Evolutionary conservation across 1,284 basidiomycete species (phyloP).

Genomic region (Cutaneotrichosporon cyanovorans): DNA sequence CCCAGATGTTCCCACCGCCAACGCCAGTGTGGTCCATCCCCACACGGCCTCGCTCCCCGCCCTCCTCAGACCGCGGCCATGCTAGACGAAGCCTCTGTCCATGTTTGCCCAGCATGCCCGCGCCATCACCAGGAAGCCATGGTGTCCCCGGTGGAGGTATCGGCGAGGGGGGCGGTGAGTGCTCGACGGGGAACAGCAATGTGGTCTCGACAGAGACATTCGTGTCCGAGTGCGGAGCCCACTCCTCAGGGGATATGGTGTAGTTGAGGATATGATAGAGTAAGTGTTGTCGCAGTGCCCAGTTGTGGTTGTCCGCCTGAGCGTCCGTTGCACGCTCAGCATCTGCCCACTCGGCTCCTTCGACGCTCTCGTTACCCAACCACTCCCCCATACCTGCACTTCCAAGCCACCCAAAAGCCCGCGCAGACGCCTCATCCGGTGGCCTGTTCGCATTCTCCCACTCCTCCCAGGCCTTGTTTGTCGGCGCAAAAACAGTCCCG

Average conservation of each 20-base stretch:
- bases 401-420: slow-evolving; percentile 28
- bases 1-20: slow-evolving; percentile 51
- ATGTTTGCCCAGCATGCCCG: slow-evolving; percentile 68
- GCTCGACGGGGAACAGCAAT: slow-evolving; percentile 59
- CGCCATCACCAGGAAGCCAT: slow-evolving; percentile 67
- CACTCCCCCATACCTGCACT: slow-evolving; percentile 29
- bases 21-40: slow-evolving; percentile 66
- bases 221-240: slow-evolving; percentile 13
- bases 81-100: slow-evolving; percentile 70
- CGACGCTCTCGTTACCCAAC: slow-evolving; percentile 7
- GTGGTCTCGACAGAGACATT: slow-evolving; percentile 50
- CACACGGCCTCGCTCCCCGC: slow-evolving; percentile 51
- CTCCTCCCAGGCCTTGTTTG: slow-evolving; percentile 70
- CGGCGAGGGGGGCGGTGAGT: slow-evolving; percentile 59
- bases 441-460: slow-evolving; percentile 34
- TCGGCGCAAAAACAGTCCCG: slow-evolving; percentile 87
- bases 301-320: slow-evolving; percentile 62
- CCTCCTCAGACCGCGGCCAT: slow-evolving; percentile 45
- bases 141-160: slow-evolving; percentile 56
- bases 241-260: slow-evolving; percentile 51
- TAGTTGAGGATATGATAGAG: slow-evolving; percentile 93
- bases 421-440: slow-evolving; percentile 1
- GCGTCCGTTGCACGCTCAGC: slow-evolving; percentile 28
- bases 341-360: background rate
- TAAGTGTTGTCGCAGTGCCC: slow-evolving; percentile 71